Evolutionary conservation across 148 eudicot genomes (phyloP), one percentile per base, ranked within the genome.

Genomic region (Fallopia convolvulus): DNA sequence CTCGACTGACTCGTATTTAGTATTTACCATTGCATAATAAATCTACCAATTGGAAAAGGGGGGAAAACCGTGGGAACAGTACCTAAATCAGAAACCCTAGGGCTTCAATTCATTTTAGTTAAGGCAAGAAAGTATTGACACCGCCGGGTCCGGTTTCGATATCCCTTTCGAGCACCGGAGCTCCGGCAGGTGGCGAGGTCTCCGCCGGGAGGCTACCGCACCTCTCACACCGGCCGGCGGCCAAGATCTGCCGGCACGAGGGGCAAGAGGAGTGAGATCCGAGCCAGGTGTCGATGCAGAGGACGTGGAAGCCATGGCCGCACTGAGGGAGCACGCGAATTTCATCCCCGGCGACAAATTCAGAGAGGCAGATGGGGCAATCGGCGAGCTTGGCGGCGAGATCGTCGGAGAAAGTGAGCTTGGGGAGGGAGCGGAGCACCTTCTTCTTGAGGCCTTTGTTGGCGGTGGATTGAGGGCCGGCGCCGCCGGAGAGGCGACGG

Each of bases 231-330:
- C 77, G 9, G 18, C 76, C 61, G 33, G 75, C 88, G 47, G 79
- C 90, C 76, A 85, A 80, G 76, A 90, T 83, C 86, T 89, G 90
- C 3, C 97, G 87, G 55, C 97, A 92, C 20, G 94, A 92, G n/a
- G 97, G 97, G 39, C 97, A 92, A 0, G 97, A 90, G 0, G 92
- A 87, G 83, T 90, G 97, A 33, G 91, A 87, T 55, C 85, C 90
- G 3, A 92, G 89, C 97, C 97, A 92, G 77, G 84, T 92, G 79
- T 92, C 97, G 13, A 92, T 83, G 77, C 94, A 92, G 9, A 61
- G 72, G 3, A 89, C 88, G 74, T 92, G 94, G 78, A 90, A 92
- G 0, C 89, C 90, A 21, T 92, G 97, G 0, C 97, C 93, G 79
- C 97, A 92, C 89, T 81, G 90, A 3, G 97, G 97, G 36, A 92